phyloP scores from a whole-genome alignment of 176 grass and related monocot species.

The Oropetium thomaeum region DNA sequence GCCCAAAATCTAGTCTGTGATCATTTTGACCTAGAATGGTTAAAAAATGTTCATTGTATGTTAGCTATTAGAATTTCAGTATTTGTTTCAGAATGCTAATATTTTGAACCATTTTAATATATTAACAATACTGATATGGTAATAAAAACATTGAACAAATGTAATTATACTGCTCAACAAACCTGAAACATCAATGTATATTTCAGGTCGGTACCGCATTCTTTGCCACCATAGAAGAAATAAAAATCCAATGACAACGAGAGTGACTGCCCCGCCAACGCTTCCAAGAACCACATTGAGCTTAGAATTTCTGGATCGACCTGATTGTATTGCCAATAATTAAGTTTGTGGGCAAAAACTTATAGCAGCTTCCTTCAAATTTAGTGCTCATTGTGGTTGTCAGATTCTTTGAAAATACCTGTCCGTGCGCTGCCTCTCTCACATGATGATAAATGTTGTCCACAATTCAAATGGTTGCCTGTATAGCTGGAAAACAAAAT shows the following conservation, averaged over 20 bases:
- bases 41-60: slow-evolving; percentile 8
- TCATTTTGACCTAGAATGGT: slow-evolving; percentile 62
- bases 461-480: slow-evolving; percentile 71
- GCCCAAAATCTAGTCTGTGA: slow-evolving; percentile 66
- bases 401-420: slow-evolving; percentile 25
- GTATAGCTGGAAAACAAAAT: slow-evolving; percentile 56
- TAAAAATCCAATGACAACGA: slow-evolving; percentile 37
- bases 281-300: slow-evolving; percentile 47
- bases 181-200: slow-evolving; percentile 87
- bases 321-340: slow-evolving; percentile 42
- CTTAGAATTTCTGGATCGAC: slow-evolving; percentile 39
- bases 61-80: not conserved
- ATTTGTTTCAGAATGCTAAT: slow-evolving; percentile 14
- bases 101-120: not conserved
- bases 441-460: slow-evolving; percentile 35
- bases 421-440: not conserved
- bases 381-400: not conserved
- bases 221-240: slow-evolving; percentile 61
- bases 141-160: not conserved
- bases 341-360: slow-evolving; percentile 8
- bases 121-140: not conserved
- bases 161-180: not conserved
- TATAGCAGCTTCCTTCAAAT: slow-evolving; percentile 9
- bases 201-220: slow-evolving; percentile 44
- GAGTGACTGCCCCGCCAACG: slow-evolving; percentile 44